Conservation (phyloP, 257 asterid species). For the Petrea volubilis region DNA sequence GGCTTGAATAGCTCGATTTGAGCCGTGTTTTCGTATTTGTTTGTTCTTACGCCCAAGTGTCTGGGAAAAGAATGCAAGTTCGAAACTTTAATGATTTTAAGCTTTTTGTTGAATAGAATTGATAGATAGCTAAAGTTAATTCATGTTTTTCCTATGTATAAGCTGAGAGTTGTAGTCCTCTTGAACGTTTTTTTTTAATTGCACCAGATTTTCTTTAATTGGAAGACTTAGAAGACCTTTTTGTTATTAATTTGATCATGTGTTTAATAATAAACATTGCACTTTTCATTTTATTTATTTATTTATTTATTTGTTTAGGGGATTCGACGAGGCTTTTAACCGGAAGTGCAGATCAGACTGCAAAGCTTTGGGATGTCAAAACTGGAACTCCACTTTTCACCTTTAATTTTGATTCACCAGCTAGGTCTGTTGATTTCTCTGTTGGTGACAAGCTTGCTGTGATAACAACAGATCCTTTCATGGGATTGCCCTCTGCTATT, state of each 20-base stretch:
- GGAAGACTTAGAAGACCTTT: background rate
- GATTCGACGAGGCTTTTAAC: conserved; percentile 80
- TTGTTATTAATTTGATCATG: background rate
- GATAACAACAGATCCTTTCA: conserved; percentile 85
- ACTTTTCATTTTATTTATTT: too few species aligned
- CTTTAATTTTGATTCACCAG: conserved; percentile 76
- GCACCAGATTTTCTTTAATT: background rate
- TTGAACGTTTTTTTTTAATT: background rate
- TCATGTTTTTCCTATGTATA: background rate
- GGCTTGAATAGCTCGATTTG: background rate
- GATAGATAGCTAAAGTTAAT: background rate
- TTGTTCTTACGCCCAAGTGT: background rate
- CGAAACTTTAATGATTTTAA: background rate
- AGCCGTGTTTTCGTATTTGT: background rate
- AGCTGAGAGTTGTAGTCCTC: background rate
- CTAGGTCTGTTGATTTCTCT: conserved; percentile 77
- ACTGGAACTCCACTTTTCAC: conserved; percentile 65
- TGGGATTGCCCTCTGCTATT: conserved; percentile 79
- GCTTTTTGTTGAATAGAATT: background rate
- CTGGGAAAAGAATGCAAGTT: background rate
- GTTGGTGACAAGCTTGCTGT: conserved; percentile 85
- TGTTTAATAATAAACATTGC: background rate
- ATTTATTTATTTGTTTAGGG: conserved; percentile 44
- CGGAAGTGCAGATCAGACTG: conserved; percentile 95
- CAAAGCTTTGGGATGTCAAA: conserved; percentile 79